Evolutionary conservation across 2,329 filamentous ascomycete species (phyloP), one percentile per base, ranked within the genome.

Genomic region (Pestalotiopsis sp.): DNA sequence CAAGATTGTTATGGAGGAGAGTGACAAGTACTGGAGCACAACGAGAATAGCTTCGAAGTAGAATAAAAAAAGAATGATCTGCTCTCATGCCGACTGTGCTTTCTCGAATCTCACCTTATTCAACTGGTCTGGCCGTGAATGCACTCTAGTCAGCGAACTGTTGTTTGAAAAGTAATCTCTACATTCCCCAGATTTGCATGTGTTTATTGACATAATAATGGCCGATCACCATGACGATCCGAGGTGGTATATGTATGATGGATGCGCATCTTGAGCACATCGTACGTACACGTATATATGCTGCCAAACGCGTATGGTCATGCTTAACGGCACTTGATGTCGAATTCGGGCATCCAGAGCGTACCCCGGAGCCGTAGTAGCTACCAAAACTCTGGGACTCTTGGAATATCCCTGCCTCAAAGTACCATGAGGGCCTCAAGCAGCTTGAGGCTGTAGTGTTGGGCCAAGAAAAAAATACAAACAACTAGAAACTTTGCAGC

Each of bases 11-110:
- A 77, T 85, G 38, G 75, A 82, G 68, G 83, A 84, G 74, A 83
- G 81, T 66, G 79, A 81, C 70, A 75, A 76, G 65, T 86, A 85
- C 76, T 86, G 84, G 84, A 77, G 72, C 38, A 75, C 70, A 60
- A 79, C 77, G 17, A 76, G 76, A 67, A 39, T 57, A 58, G 64
- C 60, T 12, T 41, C 61, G 20, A 36, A 20, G 31, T 14, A 36
- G 31, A 11, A n/a, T 11, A 36, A n/a, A 27, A 6, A 31, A 17
- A 60, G 25, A 36, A 31, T 60, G 12, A 27, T 23, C 12, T 41
- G 36, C 3, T 41, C 7, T 38, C 38, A 14, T 1, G 38, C 12
- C n/a, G 1, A 63, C 31, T 36, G 31, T 36, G 31, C 31, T 5
- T 36, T 36, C 31, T 36, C 7, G 31, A 9, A 9, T 36, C 6